Conservation (phyloP, 768 basidiomycete species). For the Leccinum variicolor region DNA sequence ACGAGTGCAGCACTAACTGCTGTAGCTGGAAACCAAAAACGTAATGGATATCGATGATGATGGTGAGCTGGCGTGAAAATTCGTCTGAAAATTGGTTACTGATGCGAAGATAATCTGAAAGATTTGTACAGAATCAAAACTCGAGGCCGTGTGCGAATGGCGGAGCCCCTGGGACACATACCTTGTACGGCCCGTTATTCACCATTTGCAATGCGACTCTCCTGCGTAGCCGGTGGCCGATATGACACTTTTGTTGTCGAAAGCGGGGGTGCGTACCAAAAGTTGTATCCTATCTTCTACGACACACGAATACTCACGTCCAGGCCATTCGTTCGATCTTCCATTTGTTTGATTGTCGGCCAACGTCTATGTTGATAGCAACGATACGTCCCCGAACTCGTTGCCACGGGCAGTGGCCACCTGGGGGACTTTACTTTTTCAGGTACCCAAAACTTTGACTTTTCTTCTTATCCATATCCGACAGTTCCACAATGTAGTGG, state of each 20-base stretch:
- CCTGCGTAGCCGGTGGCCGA: conserved; percentile 74
- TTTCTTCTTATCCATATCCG: conserved; percentile 51
- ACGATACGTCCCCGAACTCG: conserved; percentile 71
- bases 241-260: conserved; percentile 68
- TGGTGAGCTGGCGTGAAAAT: too few relatives aligned
- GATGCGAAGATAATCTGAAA: too few relatives aligned
- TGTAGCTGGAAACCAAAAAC: too few relatives aligned
- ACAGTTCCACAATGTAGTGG: conserved; percentile 61
- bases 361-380: conserved; percentile 42
- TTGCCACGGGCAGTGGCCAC: conserved; percentile 75
- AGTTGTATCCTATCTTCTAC: not conserved
- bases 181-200: conserved; percentile 54
- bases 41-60: too few relatives aligned
- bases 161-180: conserved; percentile 7
- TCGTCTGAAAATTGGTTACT: too few relatives aligned
- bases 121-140: too few relatives aligned
- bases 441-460: conserved; percentile 41
- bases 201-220: conserved; percentile 66
- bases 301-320: conserved; percentile 8
- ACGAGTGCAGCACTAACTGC: too few relatives aligned
- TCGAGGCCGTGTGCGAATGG: too few relatives aligned
- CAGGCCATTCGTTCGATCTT: not conserved
- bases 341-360: conserved; percentile 4
- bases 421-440: conserved; percentile 83
- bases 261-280: conserved; percentile 56